Conservation (phyloP, 129 eudicot species). For the Rutidosis leptorrhynchoides region DNA sequence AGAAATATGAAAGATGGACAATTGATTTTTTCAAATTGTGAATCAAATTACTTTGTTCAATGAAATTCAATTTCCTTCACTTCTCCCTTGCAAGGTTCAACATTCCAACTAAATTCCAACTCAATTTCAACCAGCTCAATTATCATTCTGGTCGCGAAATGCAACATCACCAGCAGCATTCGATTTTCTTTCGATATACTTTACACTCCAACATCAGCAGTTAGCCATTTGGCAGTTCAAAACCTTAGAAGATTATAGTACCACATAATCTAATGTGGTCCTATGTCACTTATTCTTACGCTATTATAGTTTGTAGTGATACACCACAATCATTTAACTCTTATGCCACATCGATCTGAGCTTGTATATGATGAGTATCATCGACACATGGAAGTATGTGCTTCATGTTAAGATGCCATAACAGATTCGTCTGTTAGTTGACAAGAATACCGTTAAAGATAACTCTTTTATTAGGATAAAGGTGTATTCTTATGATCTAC, state of each 20-base stretch:
- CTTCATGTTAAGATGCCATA: constrained; percentile 1
- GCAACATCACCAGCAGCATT: too few relatives aligned
- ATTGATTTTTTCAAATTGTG: too few relatives aligned
- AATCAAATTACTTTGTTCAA: too few relatives aligned
- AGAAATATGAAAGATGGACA: too few relatives aligned
- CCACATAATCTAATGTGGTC: neutral
- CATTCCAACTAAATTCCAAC: too few relatives aligned
- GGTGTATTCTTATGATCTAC: neutral
- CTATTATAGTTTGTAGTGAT: constrained; percentile 1
- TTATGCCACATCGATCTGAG: neutral
- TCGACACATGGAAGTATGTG: neutral
- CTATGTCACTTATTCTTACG: neutral
- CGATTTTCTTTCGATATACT: too few relatives aligned
- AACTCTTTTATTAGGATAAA: neutral
- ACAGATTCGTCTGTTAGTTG: neutral
- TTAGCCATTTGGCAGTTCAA: neutral
- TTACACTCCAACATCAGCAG: too few relatives aligned
- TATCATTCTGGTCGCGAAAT: too few relatives aligned
- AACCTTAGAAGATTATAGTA: neutral
- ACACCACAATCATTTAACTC: neutral
- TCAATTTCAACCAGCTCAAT: too few relatives aligned
- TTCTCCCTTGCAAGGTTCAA: too few relatives aligned
- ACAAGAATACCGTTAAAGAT: neutral
- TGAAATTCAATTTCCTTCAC: too few relatives aligned
- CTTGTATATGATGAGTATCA: neutral